These are phyloP conservation scores for Monilinia polystroma DNA, from an alignment of 2,329 filamentous ascomycete genomes.

Conservation along the genomic window DNA sequence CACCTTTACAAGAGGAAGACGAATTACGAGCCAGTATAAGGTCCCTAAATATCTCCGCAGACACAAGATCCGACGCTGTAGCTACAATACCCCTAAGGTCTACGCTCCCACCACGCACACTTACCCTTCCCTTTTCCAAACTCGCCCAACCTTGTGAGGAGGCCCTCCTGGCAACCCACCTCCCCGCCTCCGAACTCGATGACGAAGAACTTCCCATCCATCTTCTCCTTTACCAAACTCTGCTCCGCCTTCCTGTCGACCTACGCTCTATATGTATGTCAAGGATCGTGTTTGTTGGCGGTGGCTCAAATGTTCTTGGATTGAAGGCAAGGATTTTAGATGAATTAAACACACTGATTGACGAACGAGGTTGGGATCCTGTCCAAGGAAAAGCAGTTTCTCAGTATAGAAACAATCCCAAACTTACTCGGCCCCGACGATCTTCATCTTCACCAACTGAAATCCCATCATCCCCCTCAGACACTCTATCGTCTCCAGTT, in stretches of 20 bases:
- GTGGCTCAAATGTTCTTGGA: constrained; percentile 75
- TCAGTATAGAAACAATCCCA: constrained; percentile 15
- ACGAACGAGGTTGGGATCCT: constrained; percentile 71
- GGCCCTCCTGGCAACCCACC: constrained; percentile 66
- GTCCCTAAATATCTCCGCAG: constrained; percentile 31
- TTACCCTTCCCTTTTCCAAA: constrained; percentile 66
- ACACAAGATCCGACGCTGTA: constrained; percentile 27
- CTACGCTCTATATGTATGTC: constrained; percentile 83
- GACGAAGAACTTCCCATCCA: constrained; percentile 83
- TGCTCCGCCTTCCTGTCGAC: constrained; percentile 77
- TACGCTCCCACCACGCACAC: constrained; percentile 49
- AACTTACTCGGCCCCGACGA: constrained; percentile 1
- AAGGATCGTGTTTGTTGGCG: constrained; percentile 82
- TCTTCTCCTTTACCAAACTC: constrained; percentile 69
- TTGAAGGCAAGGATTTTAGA: constrained; percentile 73
- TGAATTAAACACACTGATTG: constrained; percentile 68
- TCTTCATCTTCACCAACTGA: neutral
- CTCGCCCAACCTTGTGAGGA: constrained; percentile 74
- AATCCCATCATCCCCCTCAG: neutral
- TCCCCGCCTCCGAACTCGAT: constrained; percentile 62
- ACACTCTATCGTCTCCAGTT: neutral
- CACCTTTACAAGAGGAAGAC: constrained; percentile 58
- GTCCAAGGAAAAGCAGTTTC: constrained; percentile 45
- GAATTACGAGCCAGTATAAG: constrained; percentile 44
- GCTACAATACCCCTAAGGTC: constrained; percentile 47